A percentile compares a stretch with the other conserved stretches of the same genome.
phyloP scores from a whole-genome alignment of 257 asterid genomes.

The Thymus quinquecostatus region DNA sequence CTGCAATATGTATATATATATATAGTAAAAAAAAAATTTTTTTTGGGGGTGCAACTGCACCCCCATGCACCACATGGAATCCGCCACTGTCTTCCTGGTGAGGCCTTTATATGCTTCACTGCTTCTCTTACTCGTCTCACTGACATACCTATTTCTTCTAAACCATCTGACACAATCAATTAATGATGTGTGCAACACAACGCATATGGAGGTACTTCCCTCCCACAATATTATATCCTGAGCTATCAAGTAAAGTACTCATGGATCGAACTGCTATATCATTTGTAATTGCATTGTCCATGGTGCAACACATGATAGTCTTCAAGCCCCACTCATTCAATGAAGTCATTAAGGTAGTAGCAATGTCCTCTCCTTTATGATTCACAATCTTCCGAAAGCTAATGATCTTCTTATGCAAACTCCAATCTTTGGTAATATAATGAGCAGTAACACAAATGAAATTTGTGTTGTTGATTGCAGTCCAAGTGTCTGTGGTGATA shows the following conservation, averaged over 20 bases:
- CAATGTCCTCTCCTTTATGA: background rate
- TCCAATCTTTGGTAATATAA: background rate
- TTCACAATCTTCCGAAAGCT: background rate
- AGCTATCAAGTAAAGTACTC: too few relatives aligned
- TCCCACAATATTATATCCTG: too few relatives aligned
- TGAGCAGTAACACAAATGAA: background rate
- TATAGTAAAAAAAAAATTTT: too few relatives aligned
- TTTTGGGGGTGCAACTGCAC: too few relatives aligned
- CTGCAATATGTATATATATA: too few relatives aligned
- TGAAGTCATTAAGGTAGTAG: too few relatives aligned
- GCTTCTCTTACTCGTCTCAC: background rate
- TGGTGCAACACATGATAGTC: background rate
- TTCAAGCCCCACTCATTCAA: background rate
- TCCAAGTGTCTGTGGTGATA: background rate
- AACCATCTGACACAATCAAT: background rate
- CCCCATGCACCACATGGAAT: too few relatives aligned
- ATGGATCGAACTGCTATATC: background rate
- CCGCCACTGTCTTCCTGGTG: background rate
- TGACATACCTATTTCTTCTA: background rate
- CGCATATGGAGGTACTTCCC: background rate
- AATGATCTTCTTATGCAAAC: background rate
- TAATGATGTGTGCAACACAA: background rate
- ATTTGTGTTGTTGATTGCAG: background rate
- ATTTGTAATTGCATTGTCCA: background rate
- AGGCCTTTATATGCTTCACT: background rate